A percentile compares a stretch with the other conserved stretches of the same genome.
phyloP scores from a whole-genome alignment of 345 rosid species.

The Heritiera littoralis region DNA sequence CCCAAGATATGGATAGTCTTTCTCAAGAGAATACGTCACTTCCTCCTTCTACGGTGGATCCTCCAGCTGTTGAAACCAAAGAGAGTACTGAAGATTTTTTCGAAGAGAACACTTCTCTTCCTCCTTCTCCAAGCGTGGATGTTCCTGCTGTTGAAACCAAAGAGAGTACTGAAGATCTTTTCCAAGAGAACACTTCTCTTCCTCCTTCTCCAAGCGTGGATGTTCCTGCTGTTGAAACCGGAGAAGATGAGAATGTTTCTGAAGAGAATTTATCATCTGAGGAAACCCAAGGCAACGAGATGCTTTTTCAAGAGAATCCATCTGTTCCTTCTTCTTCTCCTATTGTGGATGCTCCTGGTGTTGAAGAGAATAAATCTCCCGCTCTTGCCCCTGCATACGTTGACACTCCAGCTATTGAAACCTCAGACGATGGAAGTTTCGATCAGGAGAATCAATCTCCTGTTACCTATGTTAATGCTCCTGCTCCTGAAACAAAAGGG shows the following conservation, averaged over 20 bases:
- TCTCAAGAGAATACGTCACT: background rate
- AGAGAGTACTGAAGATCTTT: constrained; percentile 1
- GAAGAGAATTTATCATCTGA: background rate
- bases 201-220: background rate
- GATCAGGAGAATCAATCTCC: no score
- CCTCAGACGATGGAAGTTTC: background rate
- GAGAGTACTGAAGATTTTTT: constrained; percentile 1
- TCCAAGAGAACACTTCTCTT: constrained; percentile 3
- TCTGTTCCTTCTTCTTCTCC: constrained; percentile 1
- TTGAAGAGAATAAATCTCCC: background rate
- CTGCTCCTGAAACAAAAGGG: no score
- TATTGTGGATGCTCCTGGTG: background rate
- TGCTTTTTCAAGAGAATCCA: background rate
- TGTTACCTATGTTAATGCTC: no score
- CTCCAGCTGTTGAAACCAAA: constrained; percentile 11
- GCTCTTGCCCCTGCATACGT: background rate
- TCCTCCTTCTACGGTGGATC: background rate
- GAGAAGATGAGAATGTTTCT: background rate
- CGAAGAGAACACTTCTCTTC: constrained; percentile 2
- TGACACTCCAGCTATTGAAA: constrained; percentile 13
- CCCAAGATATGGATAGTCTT: constrained; percentile 2
- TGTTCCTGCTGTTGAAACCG: background rate
- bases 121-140: background rate
- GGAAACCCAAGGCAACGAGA: background rate
- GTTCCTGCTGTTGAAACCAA: constrained; percentile 4